Evolutionary conservation across 305 asterid genomes (phyloP).

Genomic region (Fraxinus ornus): DNA sequence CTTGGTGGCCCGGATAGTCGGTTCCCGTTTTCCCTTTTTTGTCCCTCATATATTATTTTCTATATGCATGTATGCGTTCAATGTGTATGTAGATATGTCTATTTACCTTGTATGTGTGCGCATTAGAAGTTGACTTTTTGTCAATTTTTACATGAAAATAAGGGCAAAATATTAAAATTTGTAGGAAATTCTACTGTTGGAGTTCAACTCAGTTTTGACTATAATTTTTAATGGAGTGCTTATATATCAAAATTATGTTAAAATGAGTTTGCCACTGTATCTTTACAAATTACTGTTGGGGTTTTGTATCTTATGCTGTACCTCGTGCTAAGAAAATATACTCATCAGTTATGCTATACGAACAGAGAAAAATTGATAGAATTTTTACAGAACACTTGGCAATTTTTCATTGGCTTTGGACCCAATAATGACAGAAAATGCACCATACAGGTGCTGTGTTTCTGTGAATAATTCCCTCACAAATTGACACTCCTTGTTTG

Average conservation of each 20-base stretch:
- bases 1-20: conserved; percentile 91
- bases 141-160: background rate
- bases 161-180: background rate
- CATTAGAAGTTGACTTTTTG: background rate
- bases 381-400: too few species aligned
- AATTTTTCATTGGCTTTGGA: too few species aligned
- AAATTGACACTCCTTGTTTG: background rate
- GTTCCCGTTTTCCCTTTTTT: conserved; percentile 25
- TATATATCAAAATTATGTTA: background rate
- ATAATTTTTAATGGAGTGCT: background rate
- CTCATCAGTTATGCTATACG: background rate
- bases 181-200: background rate
- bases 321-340: background rate
- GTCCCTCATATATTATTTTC: background rate
- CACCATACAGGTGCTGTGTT: too few species aligned
- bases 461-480: background rate
- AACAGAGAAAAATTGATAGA: too few species aligned
- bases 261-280: background rate
- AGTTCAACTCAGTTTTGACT: background rate
- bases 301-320: background rate
- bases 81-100: background rate
- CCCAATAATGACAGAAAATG: too few species aligned
- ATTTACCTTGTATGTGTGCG: background rate
- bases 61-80: background rate
- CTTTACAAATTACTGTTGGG: background rate